Evolutionary conservation across 1,139 yeast genomes (phyloP).

Genomic region (Nadsonia commutata): DNA sequence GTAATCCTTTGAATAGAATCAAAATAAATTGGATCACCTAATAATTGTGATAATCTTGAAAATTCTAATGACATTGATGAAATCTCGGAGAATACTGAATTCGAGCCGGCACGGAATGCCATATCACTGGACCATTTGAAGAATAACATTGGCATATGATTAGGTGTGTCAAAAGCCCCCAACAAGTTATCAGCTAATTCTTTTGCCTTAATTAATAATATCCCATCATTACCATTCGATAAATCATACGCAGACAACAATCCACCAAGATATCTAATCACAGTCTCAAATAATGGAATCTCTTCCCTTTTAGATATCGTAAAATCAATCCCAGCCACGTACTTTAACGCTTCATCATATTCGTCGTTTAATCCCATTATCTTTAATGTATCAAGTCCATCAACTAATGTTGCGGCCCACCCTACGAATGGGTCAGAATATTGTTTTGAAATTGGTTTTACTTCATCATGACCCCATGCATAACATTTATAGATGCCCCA

Average conservation of each 20-base stretch:
- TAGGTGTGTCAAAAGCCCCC: conserved; percentile 58
- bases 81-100: conserved; percentile 46
- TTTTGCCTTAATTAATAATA: conserved; percentile 41
- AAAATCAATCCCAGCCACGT: conserved; percentile 41
- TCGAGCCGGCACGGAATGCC: conserved; percentile 19
- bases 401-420: conserved; percentile 43
- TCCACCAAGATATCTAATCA: conserved; percentile 61
- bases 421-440: conserved; percentile 30
- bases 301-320: conserved; percentile 25
- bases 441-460: conserved; percentile 24
- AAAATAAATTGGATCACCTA: conserved; percentile 38
- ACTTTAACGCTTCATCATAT: conserved; percentile 35
- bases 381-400: conserved; percentile 53
- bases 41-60: conserved; percentile 49
- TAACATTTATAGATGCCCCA: conserved; percentile 45
- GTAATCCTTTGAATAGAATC: conserved; percentile 35
- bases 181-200: conserved; percentile 52
- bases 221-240: conserved; percentile 32
- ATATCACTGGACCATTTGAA: conserved; percentile 35
- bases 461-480: conserved; percentile 61
- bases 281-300: conserved; percentile 60
- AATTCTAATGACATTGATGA: conserved; percentile 60
- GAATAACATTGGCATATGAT: conserved; percentile 52
- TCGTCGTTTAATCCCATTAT: conserved; percentile 46
- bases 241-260: conserved; percentile 56